A percentile compares a stretch with the other conserved stretches of the same genome.
phyloP scores from a whole-genome alignment of 352 stramenopile species.

The Globisporangium ultimum region DNA sequence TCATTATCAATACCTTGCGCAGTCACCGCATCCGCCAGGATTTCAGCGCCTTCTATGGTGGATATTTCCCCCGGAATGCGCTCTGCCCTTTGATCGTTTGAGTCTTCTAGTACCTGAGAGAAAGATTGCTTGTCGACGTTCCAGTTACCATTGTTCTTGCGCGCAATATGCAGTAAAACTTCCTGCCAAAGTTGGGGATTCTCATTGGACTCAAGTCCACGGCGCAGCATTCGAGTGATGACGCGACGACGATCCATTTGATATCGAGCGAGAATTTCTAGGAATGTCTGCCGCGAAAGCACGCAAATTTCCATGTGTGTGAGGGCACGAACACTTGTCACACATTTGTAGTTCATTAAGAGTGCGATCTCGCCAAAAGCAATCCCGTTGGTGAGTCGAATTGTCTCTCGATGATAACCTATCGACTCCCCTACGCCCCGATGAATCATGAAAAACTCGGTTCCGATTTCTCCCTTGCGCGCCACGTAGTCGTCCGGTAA shows the following conservation, averaged over 20 bases:
- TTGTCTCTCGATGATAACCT: conserved; percentile 1
- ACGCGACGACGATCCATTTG: conserved; percentile 17
- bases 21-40: conserved; percentile 6
- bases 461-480: conserved; percentile 23
- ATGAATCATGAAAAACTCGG: conserved; percentile 48
- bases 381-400: conserved; percentile 11
- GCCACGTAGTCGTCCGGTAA: conserved; percentile 52
- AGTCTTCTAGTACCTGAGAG: background rate
- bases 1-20: background rate
- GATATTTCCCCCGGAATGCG: background rate
- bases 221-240: conserved; percentile 16
- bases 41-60: conserved; percentile 1
- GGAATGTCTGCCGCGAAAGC: conserved; percentile 10
- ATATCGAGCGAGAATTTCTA: conserved; percentile 19
- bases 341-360: conserved; percentile 21
- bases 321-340: conserved; percentile 17
- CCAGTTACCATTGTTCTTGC: background rate
- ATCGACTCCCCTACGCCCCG: conserved; percentile 25
- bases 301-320: conserved; percentile 23
- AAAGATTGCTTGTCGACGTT: background rate
- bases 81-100: background rate
- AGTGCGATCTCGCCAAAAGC: conserved; percentile 21
- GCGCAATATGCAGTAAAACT: background rate
- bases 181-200: conserved; percentile 19
- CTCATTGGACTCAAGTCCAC: conserved; percentile 19